Evolutionary conservation across 2,329 filamentous ascomycete species (phyloP).

Genomic region (Bipolaris victoriae): DNA sequence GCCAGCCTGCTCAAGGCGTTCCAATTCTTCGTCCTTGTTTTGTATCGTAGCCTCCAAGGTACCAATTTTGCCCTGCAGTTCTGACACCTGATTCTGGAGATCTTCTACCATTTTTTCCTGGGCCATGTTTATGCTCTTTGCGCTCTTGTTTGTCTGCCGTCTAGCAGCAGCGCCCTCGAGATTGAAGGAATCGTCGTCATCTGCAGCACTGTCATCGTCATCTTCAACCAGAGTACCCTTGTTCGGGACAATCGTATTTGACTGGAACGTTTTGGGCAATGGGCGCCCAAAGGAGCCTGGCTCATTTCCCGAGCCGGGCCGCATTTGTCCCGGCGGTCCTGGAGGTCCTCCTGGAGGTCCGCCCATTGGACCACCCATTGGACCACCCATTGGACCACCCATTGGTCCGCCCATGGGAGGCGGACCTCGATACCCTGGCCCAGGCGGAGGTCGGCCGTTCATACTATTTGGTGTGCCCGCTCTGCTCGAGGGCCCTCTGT

Average conservation of each 20-base stretch:
- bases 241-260: conserved; percentile 95
- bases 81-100: conserved; percentile 77
- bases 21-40: conserved; percentile 74
- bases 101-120: conserved; percentile 65
- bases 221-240: conserved; percentile 98
- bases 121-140: conserved; percentile 43
- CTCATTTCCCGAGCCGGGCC: conserved; percentile 30
- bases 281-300: conserved; percentile 73
- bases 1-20: conserved; percentile 64
- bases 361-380: conserved; percentile 12
- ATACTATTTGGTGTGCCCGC: conserved; percentile 64
- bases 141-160: conserved; percentile 54
- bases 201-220: conserved; percentile 64
- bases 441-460: conserved; percentile 48
- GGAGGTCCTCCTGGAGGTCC: conserved; percentile 53
- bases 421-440: conserved; percentile 38
- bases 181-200: conserved; percentile 66
- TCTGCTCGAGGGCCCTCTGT: conserved; percentile 63
- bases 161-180: conserved; percentile 56
- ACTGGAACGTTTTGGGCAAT: conserved; percentile 87
- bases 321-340: conserved; percentile 48
- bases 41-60: conserved; percentile 72
- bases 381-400: conserved; percentile 13
- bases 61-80: conserved; percentile 75
- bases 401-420: conserved; percentile 19